Evolutionary conservation across 2,329 filamentous ascomycete species (phyloP).

Genomic region (Hypocreales sp.): DNA sequence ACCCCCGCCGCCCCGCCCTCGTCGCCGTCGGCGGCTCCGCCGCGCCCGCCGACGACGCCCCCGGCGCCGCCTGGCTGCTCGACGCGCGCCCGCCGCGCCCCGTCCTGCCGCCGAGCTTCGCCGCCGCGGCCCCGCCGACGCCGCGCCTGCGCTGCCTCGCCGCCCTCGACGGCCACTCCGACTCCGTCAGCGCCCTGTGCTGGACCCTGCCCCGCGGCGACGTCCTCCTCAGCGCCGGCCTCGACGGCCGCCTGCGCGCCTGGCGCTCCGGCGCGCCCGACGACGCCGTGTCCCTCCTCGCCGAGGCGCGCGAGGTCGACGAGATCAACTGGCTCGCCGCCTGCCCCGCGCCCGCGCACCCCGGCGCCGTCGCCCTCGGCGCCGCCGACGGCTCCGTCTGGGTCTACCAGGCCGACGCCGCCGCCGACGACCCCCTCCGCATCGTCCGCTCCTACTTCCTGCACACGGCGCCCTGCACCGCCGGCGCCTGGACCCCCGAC

Average conservation of each 20-base stretch:
- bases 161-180: slow-evolving; percentile 75
- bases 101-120: slow-evolving; percentile 62
- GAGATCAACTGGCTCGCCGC: slow-evolving; percentile 84
- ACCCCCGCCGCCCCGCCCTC: slow-evolving; percentile 62
- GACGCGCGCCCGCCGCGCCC: slow-evolving; percentile 53
- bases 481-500: slow-evolving; percentile 80
- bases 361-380: slow-evolving; percentile 76
- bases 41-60: slow-evolving; percentile 39
- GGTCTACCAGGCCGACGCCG: slow-evolving; percentile 76
- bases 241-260: slow-evolving; percentile 70
- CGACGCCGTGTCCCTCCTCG: slow-evolving; percentile 45
- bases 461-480: slow-evolving; percentile 74
- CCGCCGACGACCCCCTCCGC: slow-evolving; percentile 45
- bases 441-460: slow-evolving; percentile 89
- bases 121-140: slow-evolving; percentile 36
- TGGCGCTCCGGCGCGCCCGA: slow-evolving; percentile 54
- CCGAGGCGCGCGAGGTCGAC: slow-evolving; percentile 74
- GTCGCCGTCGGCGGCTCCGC: slow-evolving; percentile 74
- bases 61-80: slow-evolving; percentile 74
- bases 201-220: slow-evolving; percentile 78
- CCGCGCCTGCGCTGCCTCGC: slow-evolving; percentile 49
- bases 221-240: slow-evolving; percentile 70
- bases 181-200: slow-evolving; percentile 73
- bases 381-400: slow-evolving; percentile 86
- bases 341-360: slow-evolving; percentile 54